Percentiles rank a stretch among this genome's conserved stretches.
phyloP scores from a whole-genome alignment of 179 eudicot species.

The Heliamphora pulchella region DNA sequence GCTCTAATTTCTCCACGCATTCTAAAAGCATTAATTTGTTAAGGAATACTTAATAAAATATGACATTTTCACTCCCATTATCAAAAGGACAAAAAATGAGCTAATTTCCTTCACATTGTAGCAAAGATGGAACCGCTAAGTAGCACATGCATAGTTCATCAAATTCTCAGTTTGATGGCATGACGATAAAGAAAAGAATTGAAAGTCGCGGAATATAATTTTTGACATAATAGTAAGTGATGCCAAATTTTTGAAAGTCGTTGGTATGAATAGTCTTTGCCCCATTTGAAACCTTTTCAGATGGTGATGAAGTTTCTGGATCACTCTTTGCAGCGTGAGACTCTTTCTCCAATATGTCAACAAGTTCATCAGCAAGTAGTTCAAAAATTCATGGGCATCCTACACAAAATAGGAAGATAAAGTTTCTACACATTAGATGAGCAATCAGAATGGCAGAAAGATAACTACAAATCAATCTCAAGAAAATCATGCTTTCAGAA shows the following conservation, averaged over 20 bases:
- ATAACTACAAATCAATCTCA: neutral
- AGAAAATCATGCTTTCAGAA: neutral
- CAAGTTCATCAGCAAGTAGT: constrained; percentile 86
- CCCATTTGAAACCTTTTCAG: constrained; percentile 59
- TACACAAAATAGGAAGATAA: constrained; percentile 22
- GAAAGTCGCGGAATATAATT: too few relatives aligned
- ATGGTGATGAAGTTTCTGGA: constrained; percentile 33
- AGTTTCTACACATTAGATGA: neutral
- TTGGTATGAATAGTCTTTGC: constrained; percentile 34
- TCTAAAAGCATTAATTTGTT: too few relatives aligned
- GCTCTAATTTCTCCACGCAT: too few relatives aligned
- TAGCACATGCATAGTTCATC: too few relatives aligned
- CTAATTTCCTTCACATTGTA: too few relatives aligned
- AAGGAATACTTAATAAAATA: too few relatives aligned
- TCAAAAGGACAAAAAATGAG: too few relatives aligned
- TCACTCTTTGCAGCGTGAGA: constrained; percentile 37
- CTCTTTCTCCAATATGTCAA: constrained; percentile 93
- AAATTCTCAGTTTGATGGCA: too few relatives aligned
- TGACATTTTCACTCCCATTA: too few relatives aligned
- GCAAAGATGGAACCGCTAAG: too few relatives aligned
- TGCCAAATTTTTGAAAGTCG: constrained; percentile 28
- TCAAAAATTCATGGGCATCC: constrained; percentile 98
- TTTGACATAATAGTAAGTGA: too few relatives aligned
- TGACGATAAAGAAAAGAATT: too few relatives aligned
- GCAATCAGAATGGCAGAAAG: neutral